Percentiles rank a stretch among this genome's conserved stretches.
Conservation (phyloP, 495 filamentous ascomycete species). For the Hypoxylon rickii region DNA sequence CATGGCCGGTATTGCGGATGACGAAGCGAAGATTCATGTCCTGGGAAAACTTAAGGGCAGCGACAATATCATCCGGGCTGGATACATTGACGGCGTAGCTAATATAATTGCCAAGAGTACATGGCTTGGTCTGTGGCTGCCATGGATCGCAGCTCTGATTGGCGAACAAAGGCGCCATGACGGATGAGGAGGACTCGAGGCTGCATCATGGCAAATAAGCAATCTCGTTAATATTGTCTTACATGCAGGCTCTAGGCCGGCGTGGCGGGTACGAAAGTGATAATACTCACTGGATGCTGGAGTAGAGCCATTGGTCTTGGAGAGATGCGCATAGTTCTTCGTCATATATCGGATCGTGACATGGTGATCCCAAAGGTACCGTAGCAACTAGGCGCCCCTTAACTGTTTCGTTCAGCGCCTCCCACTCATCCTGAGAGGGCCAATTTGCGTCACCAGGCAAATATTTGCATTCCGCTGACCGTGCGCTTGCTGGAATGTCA, state of each 20-base stretch:
- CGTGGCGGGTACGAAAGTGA: constrained; percentile 5
- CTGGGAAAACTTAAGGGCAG: constrained; percentile 54
- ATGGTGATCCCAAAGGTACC: constrained; percentile 49
- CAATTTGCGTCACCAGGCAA: constrained; percentile 49
- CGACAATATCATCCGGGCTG: constrained; percentile 44
- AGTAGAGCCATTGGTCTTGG: constrained; percentile 23
- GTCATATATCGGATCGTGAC: constrained; percentile 43
- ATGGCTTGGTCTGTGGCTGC: constrained; percentile 40
- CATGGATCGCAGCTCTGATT: constrained; percentile 59
- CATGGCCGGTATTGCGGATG: constrained; percentile 62
- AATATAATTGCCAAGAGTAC: constrained; percentile 63
- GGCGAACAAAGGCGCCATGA: constrained; percentile 47
- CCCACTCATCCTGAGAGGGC: constrained; percentile 50
- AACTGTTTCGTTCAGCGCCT: constrained; percentile 48
- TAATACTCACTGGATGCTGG: constrained; percentile 40
- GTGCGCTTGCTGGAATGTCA: neutral
- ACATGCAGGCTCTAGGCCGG: neutral
- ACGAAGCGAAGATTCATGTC: constrained; percentile 52
- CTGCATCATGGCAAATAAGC: constrained; percentile 46
- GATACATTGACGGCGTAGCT: constrained; percentile 58
- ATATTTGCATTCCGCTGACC: constrained; percentile 18
- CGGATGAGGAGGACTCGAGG: constrained; percentile 49
- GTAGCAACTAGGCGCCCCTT: constrained; percentile 52
- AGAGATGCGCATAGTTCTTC: constrained; percentile 15
- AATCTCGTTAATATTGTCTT: neutral